phyloP scores from a whole-genome alignment of 2,329 filamentous ascomycete species.

The Paraconiothyrium sp. region DNA sequence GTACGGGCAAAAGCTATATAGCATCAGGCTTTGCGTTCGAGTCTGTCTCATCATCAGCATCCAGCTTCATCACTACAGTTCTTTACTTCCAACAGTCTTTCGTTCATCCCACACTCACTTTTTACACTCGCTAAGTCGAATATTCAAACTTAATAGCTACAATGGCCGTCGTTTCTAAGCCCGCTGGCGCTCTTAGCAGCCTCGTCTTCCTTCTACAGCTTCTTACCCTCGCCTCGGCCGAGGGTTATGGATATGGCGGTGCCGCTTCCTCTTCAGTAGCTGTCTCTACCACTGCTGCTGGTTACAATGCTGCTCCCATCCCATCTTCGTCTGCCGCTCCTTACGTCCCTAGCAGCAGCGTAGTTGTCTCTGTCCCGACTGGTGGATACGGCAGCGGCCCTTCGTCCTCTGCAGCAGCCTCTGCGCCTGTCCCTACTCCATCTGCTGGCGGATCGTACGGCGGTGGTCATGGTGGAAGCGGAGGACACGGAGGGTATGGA shows the following conservation, averaged over 20 bases:
- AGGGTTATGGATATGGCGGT: constrained; percentile 16
- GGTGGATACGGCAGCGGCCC: constrained; percentile 10
- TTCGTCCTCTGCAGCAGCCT: background rate
- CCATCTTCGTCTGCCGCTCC: constrained; percentile 2
- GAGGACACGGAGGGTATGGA: background rate
- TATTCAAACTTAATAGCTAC: constrained; percentile 1
- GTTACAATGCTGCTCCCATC: constrained; percentile 12
- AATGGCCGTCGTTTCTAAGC: constrained; percentile 15
- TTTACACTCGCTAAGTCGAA: constrained; percentile 8
- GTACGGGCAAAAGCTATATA: constrained; percentile 8
- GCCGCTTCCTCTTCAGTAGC: constrained; percentile 11
- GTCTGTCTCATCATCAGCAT: constrained; percentile 9
- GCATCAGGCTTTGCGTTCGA: constrained; percentile 7
- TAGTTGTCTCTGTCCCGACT: constrained; percentile 7
- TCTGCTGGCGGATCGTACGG: background rate
- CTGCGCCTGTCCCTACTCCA: background rate
- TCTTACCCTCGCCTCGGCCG: constrained; percentile 12
- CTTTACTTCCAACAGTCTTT: constrained; percentile 11
- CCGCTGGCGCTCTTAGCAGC: constrained; percentile 15
- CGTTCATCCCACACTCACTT: constrained; percentile 9
- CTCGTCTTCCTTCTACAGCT: constrained; percentile 15
- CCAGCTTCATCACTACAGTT: constrained; percentile 11
- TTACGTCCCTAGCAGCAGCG: constrained; percentile 4
- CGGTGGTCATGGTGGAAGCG: background rate
- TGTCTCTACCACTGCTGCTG: constrained; percentile 11